Conservation (phyloP, 306 rosid genomes). For the Prunus mume region DNA sequence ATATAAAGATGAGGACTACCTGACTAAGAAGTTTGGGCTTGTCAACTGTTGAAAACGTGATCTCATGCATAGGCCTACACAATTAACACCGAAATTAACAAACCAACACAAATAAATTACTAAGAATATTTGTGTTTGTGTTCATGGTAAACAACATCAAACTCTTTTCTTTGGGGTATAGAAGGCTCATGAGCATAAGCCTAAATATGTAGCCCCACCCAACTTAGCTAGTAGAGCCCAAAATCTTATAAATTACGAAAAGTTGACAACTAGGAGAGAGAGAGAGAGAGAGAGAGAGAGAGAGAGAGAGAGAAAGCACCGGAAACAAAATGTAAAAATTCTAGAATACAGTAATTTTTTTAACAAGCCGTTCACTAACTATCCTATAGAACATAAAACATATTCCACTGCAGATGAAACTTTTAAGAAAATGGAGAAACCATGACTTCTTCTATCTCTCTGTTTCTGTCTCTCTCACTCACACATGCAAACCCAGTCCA, state of each 20-base stretch:
- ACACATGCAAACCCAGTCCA: not conserved
- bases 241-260: too few relatives aligned
- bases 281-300: too few relatives aligned
- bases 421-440: not conserved
- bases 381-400: not conserved
- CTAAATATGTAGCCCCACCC: not conserved
- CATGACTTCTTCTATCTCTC: not conserved
- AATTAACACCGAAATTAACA: slow-evolving; percentile 20
- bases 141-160: not conserved
- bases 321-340: not conserved
- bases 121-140: not conserved
- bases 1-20: slow-evolving; percentile 46
- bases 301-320: not conserved
- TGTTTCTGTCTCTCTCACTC: not conserved
- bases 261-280: too few relatives aligned
- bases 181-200: not conserved
- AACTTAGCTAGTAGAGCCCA: not conserved
- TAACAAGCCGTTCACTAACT: not conserved
- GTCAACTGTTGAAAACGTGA: slow-evolving; percentile 90
- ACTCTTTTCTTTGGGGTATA: not conserved
- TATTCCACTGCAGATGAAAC: not conserved
- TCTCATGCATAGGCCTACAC: slow-evolving; percentile 95
- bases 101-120: not conserved
- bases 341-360: not conserved
- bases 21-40: slow-evolving; percentile 96